A percentile compares a stretch with the other conserved stretches of the same genome.
Conservation (phyloP, 257 asterid species). For the Solanum chiquidenum region DNA sequence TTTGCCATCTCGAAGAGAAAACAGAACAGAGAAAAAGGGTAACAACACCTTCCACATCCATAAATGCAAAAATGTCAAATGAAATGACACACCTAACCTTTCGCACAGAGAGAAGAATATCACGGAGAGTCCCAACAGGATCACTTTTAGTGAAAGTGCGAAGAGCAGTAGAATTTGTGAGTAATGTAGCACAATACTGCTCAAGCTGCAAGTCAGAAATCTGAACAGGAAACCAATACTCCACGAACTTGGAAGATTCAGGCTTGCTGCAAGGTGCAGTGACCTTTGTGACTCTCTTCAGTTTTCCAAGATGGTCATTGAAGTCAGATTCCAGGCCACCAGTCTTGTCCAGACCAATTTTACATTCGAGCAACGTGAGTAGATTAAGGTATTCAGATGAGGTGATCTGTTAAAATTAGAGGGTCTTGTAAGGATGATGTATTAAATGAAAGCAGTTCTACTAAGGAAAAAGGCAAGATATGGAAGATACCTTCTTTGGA, state of each 20-base stretch:
- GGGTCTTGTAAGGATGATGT: background rate
- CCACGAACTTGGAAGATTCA: constrained; percentile 47
- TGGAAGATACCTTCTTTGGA: constrained; percentile 35
- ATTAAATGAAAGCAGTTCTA: background rate
- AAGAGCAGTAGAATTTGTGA: constrained; percentile 38
- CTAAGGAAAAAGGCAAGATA: background rate
- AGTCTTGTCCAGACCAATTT: constrained; percentile 27
- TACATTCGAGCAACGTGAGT: constrained; percentile 40
- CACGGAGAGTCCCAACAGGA: constrained; percentile 52
- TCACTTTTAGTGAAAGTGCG: constrained; percentile 47
- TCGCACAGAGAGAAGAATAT: constrained; percentile 49
- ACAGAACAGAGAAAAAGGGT: background rate
- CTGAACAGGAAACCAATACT: constrained; percentile 85
- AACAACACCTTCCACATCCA: background rate
- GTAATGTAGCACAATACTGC: constrained; percentile 67
- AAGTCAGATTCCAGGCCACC: constrained; percentile 27
- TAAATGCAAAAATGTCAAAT: constrained; percentile 6
- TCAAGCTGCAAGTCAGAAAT: constrained; percentile 80
- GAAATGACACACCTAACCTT: constrained; percentile 46
- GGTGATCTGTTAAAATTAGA: constrained; percentile 33
- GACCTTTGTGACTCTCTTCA: constrained; percentile 32
- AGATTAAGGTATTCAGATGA: constrained; percentile 32
- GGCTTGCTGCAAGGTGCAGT: constrained; percentile 27
- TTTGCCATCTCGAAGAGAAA: background rate
- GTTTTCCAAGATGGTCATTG: constrained; percentile 32